phyloP scores from a whole-genome alignment of 164 flowering plant species.

The Euptelea pleiosperma region DNA sequence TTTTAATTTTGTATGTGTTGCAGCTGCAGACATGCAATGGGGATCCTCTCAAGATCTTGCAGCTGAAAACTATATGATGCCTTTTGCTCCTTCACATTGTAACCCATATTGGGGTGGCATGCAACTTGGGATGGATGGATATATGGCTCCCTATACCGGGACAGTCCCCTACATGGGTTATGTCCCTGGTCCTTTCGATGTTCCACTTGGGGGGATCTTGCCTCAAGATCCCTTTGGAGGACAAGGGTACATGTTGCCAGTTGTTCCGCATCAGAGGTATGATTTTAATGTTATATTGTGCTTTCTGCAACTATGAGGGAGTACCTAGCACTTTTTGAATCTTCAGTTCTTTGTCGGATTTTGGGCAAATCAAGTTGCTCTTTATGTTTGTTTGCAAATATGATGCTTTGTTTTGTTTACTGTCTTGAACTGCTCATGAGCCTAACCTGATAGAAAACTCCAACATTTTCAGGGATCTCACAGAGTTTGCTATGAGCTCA shows the following conservation, averaged over 20 bases:
- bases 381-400: background rate
- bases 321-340: too few species aligned
- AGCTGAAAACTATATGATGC: conserved; percentile 65
- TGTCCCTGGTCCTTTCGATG: conserved; percentile 53
- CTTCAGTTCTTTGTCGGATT: background rate
- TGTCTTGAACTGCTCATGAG: background rate
- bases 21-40: conserved; percentile 70
- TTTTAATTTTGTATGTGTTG: conserved; percentile 4
- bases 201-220: conserved; percentile 51
- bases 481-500: conserved; percentile 53
- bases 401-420: background rate
- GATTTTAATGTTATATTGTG: conserved; percentile 3
- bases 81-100: conserved; percentile 50
- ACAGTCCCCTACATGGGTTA: conserved; percentile 68
- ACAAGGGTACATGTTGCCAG: conserved; percentile 55
- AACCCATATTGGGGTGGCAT: conserved; percentile 73
- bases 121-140: conserved; percentile 73
- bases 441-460: conserved; percentile 1
- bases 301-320: background rate
- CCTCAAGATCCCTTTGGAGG: conserved; percentile 75
- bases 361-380: background rate
- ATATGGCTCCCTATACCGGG: conserved; percentile 48
- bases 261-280: conserved; percentile 56
- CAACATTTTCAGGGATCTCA: conserved; percentile 53
- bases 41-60: conserved; percentile 56